Conservation (phyloP, 371 early-diverging fungal genomes). For the Rhizomucor miehei region DNA sequence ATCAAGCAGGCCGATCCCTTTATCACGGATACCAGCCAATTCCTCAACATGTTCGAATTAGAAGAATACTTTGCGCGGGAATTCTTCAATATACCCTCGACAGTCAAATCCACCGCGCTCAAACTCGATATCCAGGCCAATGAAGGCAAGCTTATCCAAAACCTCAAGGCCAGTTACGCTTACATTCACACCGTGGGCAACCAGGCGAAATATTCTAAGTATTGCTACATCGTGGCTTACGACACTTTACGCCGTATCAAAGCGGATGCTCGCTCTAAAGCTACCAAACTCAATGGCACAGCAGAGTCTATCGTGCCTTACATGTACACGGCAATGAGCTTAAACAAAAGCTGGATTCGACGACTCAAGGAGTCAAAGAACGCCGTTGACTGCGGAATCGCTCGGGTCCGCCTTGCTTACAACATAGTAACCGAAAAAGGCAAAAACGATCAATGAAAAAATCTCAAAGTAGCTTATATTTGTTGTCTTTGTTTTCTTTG, state of each 20-base stretch:
- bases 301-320: slow-evolving; percentile 11
- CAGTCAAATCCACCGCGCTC: slow-evolving; percentile 5
- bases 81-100: slow-evolving; percentile 10
- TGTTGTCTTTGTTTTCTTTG: neutral
- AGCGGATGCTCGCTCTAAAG: slow-evolving; percentile 19
- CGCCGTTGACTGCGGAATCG: slow-evolving; percentile 6
- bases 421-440: neutral
- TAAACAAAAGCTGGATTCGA: slow-evolving; percentile 16
- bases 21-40: slow-evolving; percentile 12
- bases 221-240: slow-evolving; percentile 24
- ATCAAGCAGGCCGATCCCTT: slow-evolving; percentile 1
- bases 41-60: slow-evolving; percentile 24
- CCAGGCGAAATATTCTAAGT: slow-evolving; percentile 13
- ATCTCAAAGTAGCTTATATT: neutral
- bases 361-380: slow-evolving; percentile 7
- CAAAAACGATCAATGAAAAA: neutral
- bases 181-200: slow-evolving; percentile 14
- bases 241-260: slow-evolving; percentile 22
- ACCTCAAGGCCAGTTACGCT: slow-evolving; percentile 25
- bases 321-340: slow-evolving; percentile 17
- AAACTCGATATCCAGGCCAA: slow-evolving; percentile 13
- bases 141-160: slow-evolving; percentile 7
- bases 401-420: slow-evolving; percentile 2
- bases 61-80: slow-evolving; percentile 34
- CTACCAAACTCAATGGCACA: slow-evolving; percentile 9